Base-by-base conservation (phyloP, 495 filamentous ascomycete genomes). In the Talaromyces thailandensis region DNA sequence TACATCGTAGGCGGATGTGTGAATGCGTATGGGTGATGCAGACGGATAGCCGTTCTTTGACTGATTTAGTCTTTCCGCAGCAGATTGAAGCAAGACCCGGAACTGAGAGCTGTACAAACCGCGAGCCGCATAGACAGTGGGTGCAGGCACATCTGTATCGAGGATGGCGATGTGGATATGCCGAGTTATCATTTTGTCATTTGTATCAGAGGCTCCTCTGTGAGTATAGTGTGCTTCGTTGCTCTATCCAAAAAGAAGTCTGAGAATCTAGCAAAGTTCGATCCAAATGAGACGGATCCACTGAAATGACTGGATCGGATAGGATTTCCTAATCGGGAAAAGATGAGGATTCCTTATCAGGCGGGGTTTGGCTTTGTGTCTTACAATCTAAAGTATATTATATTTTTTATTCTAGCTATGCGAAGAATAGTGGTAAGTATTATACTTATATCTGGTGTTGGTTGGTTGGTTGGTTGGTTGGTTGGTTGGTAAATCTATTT, bases 91-190 rank as follows among this genome's bases (percentile, higher is more conserved):
- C 0, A 78, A 68, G 1, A 24, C 40, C 5, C 68, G 70, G 65
- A 78, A 78, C 37, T 74, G 72, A 1, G 75, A 72, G 55, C 70
- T 75, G 64, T 75, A 76, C 43, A 78, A 66, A 45, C 75, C 74
- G 3, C 72, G 73, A 23, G 66, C 48, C 31, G 58, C 56, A 64
- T 76, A 76, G 61, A 76, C 69, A 35, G 68, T 60, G 32, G 69
- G 69, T 18, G 74, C 72, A 51, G 75, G 75, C 25, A 75, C 61
- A 64, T 78, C 75, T 51, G 69, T 64, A 64, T 79, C 76, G 40
- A 79, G 68, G 52, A 75, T 67, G 26, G 76, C 76, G 64, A 79
- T 68, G 64, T 79, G 76, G 64, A 75, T 55, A 55, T 55, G 51
- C 3, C 51, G 51, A 16, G 24, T 55, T 8, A 16, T 18, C 51